A percentile compares a stretch with the other conserved stretches of the same genome.
Evolutionary conservation across 352 stramenopile genomes (phyloP).

Genomic region (Phytopythium montanum): DNA sequence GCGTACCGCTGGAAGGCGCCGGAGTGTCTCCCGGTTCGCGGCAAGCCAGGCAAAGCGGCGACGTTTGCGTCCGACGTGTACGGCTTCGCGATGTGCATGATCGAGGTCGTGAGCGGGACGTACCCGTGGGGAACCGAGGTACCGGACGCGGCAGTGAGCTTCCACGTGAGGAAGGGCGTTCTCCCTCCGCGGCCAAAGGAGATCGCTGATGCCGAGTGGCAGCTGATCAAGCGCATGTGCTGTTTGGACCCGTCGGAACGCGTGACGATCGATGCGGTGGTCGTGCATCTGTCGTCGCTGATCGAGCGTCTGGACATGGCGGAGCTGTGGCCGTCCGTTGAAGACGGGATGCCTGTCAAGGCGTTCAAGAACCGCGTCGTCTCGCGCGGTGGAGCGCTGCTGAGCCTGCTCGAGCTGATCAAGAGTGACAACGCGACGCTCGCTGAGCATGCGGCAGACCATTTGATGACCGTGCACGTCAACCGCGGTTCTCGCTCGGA

Average conservation of each 20-base stretch:
- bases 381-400: neutral
- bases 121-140: conserved; percentile 3
- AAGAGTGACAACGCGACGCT: neutral
- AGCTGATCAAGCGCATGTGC: conserved; percentile 3
- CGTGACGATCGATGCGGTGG: conserved; percentile 4
- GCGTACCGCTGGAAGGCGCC: conserved; percentile 27
- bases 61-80: conserved; percentile 6
- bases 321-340: neutral
- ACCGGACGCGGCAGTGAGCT: neutral
- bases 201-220: neutral
- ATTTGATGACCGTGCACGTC: neutral
- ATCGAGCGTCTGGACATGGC: neutral
- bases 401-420: neutral
- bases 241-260: neutral
- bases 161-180: neutral
- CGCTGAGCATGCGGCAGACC: neutral
- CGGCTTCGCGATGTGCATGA: conserved; percentile 7
- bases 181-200: neutral
- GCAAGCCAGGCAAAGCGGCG: neutral
- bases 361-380: neutral
- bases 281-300: neutral
- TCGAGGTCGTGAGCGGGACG: conserved; percentile 3
- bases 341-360: neutral
- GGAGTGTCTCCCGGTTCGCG: conserved; percentile 14
- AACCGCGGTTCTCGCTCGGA: neutral